Evolutionary conservation across 2,329 filamentous ascomycete species (phyloP).

Genomic region (Cladosporium sp.): DNA sequence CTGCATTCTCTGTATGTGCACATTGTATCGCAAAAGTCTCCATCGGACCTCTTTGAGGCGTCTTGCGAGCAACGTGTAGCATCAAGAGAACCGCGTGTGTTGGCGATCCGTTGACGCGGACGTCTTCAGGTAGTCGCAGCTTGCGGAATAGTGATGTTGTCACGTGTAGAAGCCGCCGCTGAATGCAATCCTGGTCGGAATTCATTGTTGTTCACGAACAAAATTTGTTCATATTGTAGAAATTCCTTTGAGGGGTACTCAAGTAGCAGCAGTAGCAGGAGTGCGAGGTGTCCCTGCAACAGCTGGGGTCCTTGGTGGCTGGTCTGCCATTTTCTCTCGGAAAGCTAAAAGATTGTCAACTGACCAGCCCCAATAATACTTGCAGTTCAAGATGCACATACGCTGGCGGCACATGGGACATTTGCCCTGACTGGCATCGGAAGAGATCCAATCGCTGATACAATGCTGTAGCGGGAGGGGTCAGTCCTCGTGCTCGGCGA

Average conservation of each 20-base stretch:
- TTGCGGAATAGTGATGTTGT: too few species aligned
- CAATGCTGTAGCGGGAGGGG: constrained; percentile 64
- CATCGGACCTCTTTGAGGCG: too few species aligned
- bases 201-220: too few species aligned
- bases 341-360: constrained; percentile 19
- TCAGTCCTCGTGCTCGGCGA: constrained; percentile 13
- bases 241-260: background rate
- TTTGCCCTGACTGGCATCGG: constrained; percentile 86
- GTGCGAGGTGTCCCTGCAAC: background rate
- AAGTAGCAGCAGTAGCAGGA: constrained; percentile 5
- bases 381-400: background rate
- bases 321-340: constrained; percentile 29
- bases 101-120: too few species aligned
- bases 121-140: too few species aligned
- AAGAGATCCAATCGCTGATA: constrained; percentile 91
- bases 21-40: too few species aligned
- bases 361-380: background rate
- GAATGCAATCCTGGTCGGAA: too few species aligned
- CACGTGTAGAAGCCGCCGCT: too few species aligned
- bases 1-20: too few species aligned
- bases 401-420: constrained; percentile 96
- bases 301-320: constrained; percentile 10
- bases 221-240: too few species aligned
- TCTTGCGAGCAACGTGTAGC: too few species aligned
- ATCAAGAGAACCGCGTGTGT: too few species aligned